Evolutionary conservation across 2,329 filamentous ascomycete genomes (phyloP), one percentile per base, ranked within the genome.

Genomic region (Tolypocladium cylindrosporum): DNA sequence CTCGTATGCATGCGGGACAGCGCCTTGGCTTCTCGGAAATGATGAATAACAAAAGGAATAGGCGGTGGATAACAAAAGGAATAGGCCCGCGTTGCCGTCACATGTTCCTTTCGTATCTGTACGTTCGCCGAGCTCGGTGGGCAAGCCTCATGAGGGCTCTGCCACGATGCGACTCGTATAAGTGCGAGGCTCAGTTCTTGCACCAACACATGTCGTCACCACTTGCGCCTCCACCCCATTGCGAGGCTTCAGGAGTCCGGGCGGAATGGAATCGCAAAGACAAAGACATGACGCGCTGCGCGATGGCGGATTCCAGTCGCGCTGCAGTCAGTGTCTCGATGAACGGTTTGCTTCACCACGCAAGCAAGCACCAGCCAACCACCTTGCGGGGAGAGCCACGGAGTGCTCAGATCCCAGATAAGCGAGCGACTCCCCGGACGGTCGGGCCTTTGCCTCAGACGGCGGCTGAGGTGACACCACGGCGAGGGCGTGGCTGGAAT

Each of bases 401-500:
- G 14, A 45, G 5, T 58, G 56, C 58, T 39, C 40, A 43, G 55
- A 48, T 52, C 24, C 37, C 40, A 51, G 58, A 58, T 59, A 51
- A 59, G 58, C 58, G 58, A 59, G 58, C 54, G 37, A 39, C 52
- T 41, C 55, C 52, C 41, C 51, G 51, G 56, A 59, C 55, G 27
- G 21, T 45, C n/a, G 53, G 45, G 45, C 45, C 45, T 34, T 50
- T 50, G 45, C 27, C 51, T 51, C 56, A 27, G 54, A 42, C 52
- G 48, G 40, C 55, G 57, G 55, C 58, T 55, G 58, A 59, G 53
- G 55, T 59, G 58, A 59, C 58, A 59, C 48, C 56, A 37, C 21
- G 16, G 37, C 37, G 13, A 43, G 45, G 36, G 39, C 41, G 43
- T 52, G 43, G 37, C 37, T 21, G 55, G 56, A 40, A 43, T 42